These are phyloP conservation scores for Ogataea degrootiae DNA, from an alignment of 805 yeast genomes.

Conservation along the genomic window DNA sequence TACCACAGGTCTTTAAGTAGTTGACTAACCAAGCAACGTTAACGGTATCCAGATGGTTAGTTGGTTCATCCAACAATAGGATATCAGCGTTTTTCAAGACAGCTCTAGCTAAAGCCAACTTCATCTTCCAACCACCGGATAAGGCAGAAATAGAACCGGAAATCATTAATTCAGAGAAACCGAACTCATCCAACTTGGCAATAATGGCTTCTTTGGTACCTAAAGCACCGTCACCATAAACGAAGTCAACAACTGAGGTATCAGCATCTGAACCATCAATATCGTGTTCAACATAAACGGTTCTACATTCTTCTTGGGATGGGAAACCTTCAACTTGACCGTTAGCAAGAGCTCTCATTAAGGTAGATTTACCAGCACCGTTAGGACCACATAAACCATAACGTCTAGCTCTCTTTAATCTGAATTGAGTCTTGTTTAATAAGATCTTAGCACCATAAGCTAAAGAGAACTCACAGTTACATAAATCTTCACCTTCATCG, in stretches of 20 bases:
- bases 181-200: constrained; percentile 80
- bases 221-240: constrained; percentile 73
- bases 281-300: constrained; percentile 99
- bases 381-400: constrained; percentile 99
- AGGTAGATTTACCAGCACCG: constrained; percentile 98
- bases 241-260: constrained; percentile 90
- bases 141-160: constrained; percentile 90
- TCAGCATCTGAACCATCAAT: constrained; percentile 98
- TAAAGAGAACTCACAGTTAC: constrained; percentile 99
- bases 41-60: constrained; percentile 99
- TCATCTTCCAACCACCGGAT: constrained; percentile 99
- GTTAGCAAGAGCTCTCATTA: constrained; percentile 94
- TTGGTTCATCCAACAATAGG: constrained; percentile 97
- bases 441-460: constrained; percentile 99
- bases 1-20: constrained; percentile 98
- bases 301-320: constrained; percentile 97
- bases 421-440: constrained; percentile 98
- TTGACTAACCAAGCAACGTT: constrained; percentile 99
- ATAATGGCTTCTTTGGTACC: constrained; percentile 70
- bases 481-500: constrained; percentile 98
- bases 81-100: constrained; percentile 98
- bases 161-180: constrained; percentile 92
- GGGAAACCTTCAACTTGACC: constrained; percentile 99
- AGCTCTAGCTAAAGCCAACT: constrained; percentile 98
- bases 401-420: constrained; percentile 98